Base-by-base conservation (phyloP, 2,329 filamentous ascomycete species). In the Apiospora hydei region DNA sequence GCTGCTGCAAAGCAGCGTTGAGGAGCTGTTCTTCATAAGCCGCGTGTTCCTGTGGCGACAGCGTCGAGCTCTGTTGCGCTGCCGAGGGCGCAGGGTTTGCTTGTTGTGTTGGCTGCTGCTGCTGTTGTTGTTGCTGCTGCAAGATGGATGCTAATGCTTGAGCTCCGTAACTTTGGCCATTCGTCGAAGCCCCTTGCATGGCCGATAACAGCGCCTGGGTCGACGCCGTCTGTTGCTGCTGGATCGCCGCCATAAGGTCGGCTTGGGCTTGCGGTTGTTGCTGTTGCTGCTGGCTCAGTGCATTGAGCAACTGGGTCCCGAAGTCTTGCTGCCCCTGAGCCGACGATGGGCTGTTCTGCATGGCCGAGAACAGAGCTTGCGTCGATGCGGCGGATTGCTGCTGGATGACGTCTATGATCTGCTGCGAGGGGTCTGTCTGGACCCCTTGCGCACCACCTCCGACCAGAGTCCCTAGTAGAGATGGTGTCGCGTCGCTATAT, bases 301-400 rank as follows among this genome's bases (percentile, higher is more conserved):
- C 24, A 11, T 10, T 30, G 13, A 68, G 26, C 24, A 68, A 18
- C 43, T 68, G 66, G 41, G 66, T 30, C 41, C n/a, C 41, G 18
- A 68, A 47, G 4, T 68, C 66, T 13, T 26, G 41, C 26, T 26
- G 41, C 41, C 41, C 66, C 43, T 46, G 66, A 34, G 41, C 8
- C 43, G 41, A 18, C 38, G 21, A 26, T 10, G 41, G 4, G 64
- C 24, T 30, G 26, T 26, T 47, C 24, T 68, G 66, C 18, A 68
- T 46, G 18, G 66, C 26, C 41, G 66, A 26, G 7, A 68, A 41
- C 14, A 68, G 66, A 47, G 41, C 5, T 41, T 68, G 66, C 6
- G 43, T 68, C 1, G 66, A 68, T 18, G 66, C 41, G 26, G 66
- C 66, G 10, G 66, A 47, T 41, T 68, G 66, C 43, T 68, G 66